These are phyloP conservation scores for Ramaria rubella DNA, from an alignment of 768 basidiomycete species.

Conservation along the genomic window DNA sequence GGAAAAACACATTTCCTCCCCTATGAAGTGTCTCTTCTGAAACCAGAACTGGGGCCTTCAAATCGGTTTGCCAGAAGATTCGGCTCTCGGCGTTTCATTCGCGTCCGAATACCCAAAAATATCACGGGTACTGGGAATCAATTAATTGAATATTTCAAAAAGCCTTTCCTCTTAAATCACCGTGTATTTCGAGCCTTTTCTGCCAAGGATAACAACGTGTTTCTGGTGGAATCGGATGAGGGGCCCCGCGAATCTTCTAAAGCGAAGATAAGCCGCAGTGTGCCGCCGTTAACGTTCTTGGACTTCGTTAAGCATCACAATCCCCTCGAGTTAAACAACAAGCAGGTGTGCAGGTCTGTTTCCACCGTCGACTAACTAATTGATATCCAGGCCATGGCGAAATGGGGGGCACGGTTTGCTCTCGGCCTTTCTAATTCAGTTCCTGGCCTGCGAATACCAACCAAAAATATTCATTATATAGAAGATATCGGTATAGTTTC, in stretches of 20 bases:
- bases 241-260: background rate
- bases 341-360: conserved; percentile 37
- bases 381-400: conserved; percentile 44
- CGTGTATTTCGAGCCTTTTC: conserved; percentile 54
- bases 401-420: conserved; percentile 57
- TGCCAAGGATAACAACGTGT: conserved; percentile 52
- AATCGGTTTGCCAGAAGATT: conserved; percentile 52
- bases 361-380: background rate
- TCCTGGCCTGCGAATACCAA: conserved; percentile 41
- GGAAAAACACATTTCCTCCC: background rate
- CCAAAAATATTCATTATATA: conserved; percentile 31
- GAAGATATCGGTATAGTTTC: conserved; percentile 42
- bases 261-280: background rate
- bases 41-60: conserved; percentile 46
- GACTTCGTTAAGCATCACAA: conserved; percentile 54
- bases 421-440: conserved; percentile 60
- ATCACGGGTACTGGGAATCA: conserved; percentile 25
- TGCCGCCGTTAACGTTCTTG: conserved; percentile 27
- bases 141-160: conserved; percentile 31
- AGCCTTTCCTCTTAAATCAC: conserved; percentile 49
- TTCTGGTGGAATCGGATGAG: conserved; percentile 33
- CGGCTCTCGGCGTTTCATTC: conserved; percentile 52
- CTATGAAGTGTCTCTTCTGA: conserved; percentile 41
- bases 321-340: conserved; percentile 35
- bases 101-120: conserved; percentile 37